Evolutionary conservation across 2,329 filamentous ascomycete genomes (phyloP), one percentile per base, ranked within the genome.

Genomic region (Phaeophleospora eucalypticola): DNA sequence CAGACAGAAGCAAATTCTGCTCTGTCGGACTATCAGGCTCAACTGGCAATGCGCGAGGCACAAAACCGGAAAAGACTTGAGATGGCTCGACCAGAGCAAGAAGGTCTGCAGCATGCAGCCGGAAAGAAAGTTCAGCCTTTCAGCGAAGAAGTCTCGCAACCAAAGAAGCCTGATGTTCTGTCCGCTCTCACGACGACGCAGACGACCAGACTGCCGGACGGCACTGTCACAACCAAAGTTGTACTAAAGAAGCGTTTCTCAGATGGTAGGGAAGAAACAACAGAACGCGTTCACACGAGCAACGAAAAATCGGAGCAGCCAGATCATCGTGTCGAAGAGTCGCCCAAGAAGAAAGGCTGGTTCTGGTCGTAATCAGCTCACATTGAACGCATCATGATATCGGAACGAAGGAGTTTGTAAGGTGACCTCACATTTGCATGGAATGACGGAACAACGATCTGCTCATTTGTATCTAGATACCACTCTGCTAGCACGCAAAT

Each of bases 241-340:
- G 67, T 80, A 8, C 65, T 80, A 14, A 83, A 78, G 52, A 78
- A 76, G 57, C 71, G 76, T 2, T 84, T 81, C 56, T 68, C 76
- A 1, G 79, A 83, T 65, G 81, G 81, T 0, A 70, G 73, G 3
- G 80, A 83, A 58, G 79, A 83, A 60, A 78, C 65, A 27, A 73
- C 76, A 7, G 77, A 81, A 54, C 78, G 75, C 6, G 65, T 76
- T 3, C 75, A 81, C 29, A 74, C 70, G 0, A 41, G 41, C 15
- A 49, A 52, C 16, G 51, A 55, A 21, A 29, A 32, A 18, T 40
- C 43, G 8, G 36, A 42, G 20, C 36, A 51, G 14, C 19, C 33
- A 36, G 21, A 27, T 27, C 35, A 32, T 19, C 18, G 44, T 16
- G 43, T 43, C 14, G 20, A 41, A 38, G 45, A 47, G 19, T 37